Conservation (phyloP, 768 basidiomycete genomes). For the Clitopilus passeckerianus region DNA sequence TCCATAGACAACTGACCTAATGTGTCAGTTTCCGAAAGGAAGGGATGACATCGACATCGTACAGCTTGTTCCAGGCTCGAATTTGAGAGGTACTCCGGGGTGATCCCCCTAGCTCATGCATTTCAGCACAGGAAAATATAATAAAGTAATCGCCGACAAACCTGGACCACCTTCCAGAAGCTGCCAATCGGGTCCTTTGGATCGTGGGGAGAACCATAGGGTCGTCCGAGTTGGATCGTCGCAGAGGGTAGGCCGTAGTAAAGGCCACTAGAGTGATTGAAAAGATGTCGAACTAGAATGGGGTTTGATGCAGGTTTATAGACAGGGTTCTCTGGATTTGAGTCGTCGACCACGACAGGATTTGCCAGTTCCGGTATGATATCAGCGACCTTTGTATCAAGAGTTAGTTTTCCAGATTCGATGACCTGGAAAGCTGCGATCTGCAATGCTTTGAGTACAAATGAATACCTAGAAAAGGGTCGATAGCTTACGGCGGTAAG, state of each 20-base stretch:
- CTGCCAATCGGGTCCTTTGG: conserved; percentile 13
- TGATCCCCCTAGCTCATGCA: conserved; percentile 12
- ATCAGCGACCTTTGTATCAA: conserved; percentile 21
- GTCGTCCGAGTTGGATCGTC: background rate
- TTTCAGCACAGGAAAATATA: background rate
- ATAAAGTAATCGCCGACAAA: background rate
- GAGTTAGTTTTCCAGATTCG: conserved; percentile 21
- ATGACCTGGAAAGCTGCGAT: conserved; percentile 29
- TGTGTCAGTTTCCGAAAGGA: background rate
- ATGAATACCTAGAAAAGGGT: background rate
- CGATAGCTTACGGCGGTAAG: conserved; percentile 21
- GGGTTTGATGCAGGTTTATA: conserved; percentile 6
- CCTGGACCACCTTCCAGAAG: conserved; percentile 13
- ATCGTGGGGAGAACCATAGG: conserved; percentile 7
- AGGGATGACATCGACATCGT: background rate
- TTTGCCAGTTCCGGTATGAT: conserved; percentile 25
- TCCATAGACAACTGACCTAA: conserved; percentile 18
- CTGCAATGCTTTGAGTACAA: conserved; percentile 18
- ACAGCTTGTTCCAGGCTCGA: conserved; percentile 26
- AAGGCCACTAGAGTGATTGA: conserved; percentile 22
- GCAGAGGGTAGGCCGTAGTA: conserved; percentile 4
- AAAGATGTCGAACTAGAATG: conserved; percentile 15
- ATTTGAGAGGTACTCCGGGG: conserved; percentile 17
- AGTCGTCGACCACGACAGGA: conserved; percentile 10
- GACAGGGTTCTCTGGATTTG: background rate